These are phyloP conservation scores for Yamadazyma atmosphaerica DNA, from an alignment of 1,139 yeast species.

Conservation along the genomic window DNA sequence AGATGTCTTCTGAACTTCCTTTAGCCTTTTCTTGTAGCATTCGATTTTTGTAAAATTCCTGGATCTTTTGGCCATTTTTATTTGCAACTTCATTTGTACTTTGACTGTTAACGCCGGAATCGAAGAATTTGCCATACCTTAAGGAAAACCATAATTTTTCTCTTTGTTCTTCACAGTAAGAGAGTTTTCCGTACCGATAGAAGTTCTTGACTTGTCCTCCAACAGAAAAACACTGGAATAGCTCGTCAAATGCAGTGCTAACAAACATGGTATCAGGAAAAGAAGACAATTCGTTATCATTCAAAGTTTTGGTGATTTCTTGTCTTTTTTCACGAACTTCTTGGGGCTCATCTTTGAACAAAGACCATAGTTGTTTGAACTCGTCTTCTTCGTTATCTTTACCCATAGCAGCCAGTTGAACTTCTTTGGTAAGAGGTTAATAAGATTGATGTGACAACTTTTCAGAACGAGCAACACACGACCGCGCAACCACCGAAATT, in stretches of 20 bases:
- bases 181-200: slow-evolving; percentile 78
- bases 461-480: neutral
- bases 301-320: slow-evolving; percentile 27
- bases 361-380: slow-evolving; percentile 32
- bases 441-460: too few species aligned
- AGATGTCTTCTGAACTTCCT: slow-evolving; percentile 81
- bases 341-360: slow-evolving; percentile 35
- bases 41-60: slow-evolving; percentile 66
- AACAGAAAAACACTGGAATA: slow-evolving; percentile 79
- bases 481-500: neutral
- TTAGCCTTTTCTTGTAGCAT: slow-evolving; percentile 58
- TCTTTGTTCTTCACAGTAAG: slow-evolving; percentile 67
- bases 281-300: slow-evolving; percentile 27
- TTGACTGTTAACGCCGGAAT: too few species aligned
- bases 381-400: slow-evolving; percentile 24
- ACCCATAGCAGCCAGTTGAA: too few species aligned
- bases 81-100: slow-evolving; percentile 45
- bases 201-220: slow-evolving; percentile 87
- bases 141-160: slow-evolving; percentile 82
- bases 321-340: slow-evolving; percentile 35
- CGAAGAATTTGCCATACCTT: slow-evolving; percentile 44
- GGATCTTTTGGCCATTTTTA: slow-evolving; percentile 54
- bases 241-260: slow-evolving; percentile 81
- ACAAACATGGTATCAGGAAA: slow-evolving; percentile 41
- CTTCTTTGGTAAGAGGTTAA: too few species aligned